phyloP scores from a whole-genome alignment of 2,329 filamentous ascomycete species.

The Beauveria caledonica region DNA sequence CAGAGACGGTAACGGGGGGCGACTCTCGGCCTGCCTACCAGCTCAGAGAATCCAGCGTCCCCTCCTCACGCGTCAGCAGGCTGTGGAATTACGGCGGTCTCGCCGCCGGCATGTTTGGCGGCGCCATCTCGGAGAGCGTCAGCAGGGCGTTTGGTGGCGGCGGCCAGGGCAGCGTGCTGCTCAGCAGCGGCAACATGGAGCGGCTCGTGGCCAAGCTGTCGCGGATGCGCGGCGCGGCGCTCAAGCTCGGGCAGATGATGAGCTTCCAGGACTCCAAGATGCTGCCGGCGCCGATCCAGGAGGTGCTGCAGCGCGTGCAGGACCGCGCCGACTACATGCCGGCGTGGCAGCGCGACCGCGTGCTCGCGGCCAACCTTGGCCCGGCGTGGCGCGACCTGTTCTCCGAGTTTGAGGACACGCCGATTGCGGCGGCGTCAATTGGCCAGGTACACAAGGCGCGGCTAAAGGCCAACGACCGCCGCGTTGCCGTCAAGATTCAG shows the following conservation, averaged over 20 bases:
- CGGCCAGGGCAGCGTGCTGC: constrained; percentile 65
- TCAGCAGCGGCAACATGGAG: constrained; percentile 88
- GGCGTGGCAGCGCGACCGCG: constrained; percentile 79
- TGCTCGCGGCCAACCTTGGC: constrained; percentile 72
- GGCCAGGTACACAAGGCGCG: constrained; percentile 88
- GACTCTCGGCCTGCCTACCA: constrained; percentile 42
- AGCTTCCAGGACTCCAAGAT: constrained; percentile 97
- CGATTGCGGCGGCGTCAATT: constrained; percentile 92
- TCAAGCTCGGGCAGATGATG: constrained; percentile 97
- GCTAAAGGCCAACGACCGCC: constrained; percentile 63
- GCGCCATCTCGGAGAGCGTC: constrained; percentile 77
- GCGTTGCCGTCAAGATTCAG: constrained; percentile 92
- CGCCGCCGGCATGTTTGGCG: constrained; percentile 90
- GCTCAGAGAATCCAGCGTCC: constrained; percentile 82
- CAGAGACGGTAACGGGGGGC: constrained; percentile 4
- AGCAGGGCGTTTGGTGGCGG: constrained; percentile 68
- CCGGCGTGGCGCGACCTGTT: constrained; percentile 79
- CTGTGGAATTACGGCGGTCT: constrained; percentile 94
- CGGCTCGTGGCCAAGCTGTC: constrained; percentile 87
- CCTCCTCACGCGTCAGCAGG: constrained; percentile 75
- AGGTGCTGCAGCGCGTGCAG: constrained; percentile 88
- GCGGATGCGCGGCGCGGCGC: constrained; percentile 91
- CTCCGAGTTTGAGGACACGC: constrained; percentile 76
- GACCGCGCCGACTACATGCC: constrained; percentile 99
- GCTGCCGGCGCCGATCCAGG: constrained; percentile 77